Base-by-base conservation (phyloP, 2,329 filamentous ascomycete genomes). In the Neonectria ditissima region DNA sequence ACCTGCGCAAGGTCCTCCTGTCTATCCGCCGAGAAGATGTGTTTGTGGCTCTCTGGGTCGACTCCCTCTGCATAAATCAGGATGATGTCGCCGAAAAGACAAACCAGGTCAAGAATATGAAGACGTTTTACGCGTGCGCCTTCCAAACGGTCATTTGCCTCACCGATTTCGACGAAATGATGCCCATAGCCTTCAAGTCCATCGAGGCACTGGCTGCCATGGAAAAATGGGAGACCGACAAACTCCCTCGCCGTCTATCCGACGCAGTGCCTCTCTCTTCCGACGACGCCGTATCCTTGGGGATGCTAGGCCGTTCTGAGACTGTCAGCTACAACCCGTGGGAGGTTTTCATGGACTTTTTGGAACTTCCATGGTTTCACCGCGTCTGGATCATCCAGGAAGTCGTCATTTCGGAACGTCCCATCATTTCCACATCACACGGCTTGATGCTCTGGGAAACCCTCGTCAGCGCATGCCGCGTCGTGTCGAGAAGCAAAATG, bases 351-450 rank as follows among this genome's bases (percentile, higher is more conserved):
- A 41, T 50, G 24, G 55, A 43, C 5, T 58, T 48, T 16, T 32
- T 58, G 7, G 28, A 37, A 30, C 55, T 58, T 18, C 60, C 60
- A 26, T 63, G 60, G 55, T 63, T 63, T 28, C 45, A 47, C 9
- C 54, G 60, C 18, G 41, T 41, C 16, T 63, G 60, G 54, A 50
- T 63, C 26, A 41, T 63, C 3, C 60, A 63, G 11, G 55, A 63
- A 28, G 60, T 59, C 13, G 47, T 54, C n/a, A 13, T 61, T n/a
- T 39, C 32, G 16, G n/a, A 37, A 20, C 37, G 39, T 6, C 24
- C 44, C 13, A 13, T 48, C 18, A 37, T 61, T 22, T 32, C 22
- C 39, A 32, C 32, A 10, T 32, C 16, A 1, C 20, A 30, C n/a
- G 47, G 47, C 3, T 14, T 26, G 7, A 34, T 45, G 43, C 20